A percentile compares a stretch with the other conserved stretches of the same genome.
Evolutionary conservation across 2,329 filamentous ascomycete species (phyloP).

Genomic region (Colletotrichum cordylinicola): DNA sequence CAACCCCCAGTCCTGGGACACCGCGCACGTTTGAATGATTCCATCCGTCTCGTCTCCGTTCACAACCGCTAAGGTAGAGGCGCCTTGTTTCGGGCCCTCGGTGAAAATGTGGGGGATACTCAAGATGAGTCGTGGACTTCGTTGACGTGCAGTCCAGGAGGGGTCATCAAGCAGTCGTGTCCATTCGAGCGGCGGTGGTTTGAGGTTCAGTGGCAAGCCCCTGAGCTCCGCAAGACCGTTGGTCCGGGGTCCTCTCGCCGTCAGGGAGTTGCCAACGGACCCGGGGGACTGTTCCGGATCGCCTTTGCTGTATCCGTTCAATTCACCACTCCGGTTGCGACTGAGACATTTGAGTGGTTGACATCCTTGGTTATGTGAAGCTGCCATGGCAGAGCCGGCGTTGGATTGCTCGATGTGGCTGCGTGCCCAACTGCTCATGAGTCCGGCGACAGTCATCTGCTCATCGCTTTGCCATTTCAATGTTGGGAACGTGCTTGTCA

Average conservation of each 20-base stretch:
- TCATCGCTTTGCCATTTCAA: neutral
- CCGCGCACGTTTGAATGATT: neutral
- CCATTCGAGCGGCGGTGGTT: constrained; percentile 2
- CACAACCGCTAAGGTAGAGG: neutral
- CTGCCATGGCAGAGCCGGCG: neutral
- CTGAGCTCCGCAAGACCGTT: neutral
- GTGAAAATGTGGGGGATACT: constrained; percentile 9
- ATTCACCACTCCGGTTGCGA: neutral
- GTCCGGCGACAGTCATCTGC: neutral
- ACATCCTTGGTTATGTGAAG: neutral
- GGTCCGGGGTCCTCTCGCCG: neutral
- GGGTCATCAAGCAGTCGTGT: neutral
- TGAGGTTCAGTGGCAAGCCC: constrained; percentile 8
- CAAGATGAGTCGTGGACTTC: neutral
- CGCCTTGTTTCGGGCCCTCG: constrained; percentile 8
- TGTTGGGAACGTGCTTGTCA: neutral
- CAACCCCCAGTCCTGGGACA: neutral
- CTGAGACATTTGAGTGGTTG: neutral
- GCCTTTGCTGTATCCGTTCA: neutral
- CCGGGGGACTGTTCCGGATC: neutral
- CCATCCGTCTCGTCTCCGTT: neutral
- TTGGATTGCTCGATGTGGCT: neutral
- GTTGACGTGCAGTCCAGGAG: constrained; percentile 1
- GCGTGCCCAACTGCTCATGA: neutral
- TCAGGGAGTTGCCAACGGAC: neutral